Conservation (phyloP, 148 eudicot genomes). For the Camellia japonica region DNA sequence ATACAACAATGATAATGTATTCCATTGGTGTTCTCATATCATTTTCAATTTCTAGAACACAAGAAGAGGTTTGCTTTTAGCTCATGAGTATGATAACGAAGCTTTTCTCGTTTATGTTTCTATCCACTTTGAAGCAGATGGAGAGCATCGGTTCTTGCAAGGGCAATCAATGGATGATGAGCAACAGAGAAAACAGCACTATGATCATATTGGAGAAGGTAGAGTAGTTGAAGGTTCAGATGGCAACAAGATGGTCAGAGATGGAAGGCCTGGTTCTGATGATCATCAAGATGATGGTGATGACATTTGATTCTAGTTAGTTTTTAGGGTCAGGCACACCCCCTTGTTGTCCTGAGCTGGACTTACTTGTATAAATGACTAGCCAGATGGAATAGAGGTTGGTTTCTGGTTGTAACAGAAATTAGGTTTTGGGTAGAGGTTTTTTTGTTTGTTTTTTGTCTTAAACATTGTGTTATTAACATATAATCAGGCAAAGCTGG, state of each 20-base stretch:
- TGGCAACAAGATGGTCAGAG: conserved; percentile 31
- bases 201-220: conserved; percentile 40
- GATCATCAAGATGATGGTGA: conserved; percentile 10
- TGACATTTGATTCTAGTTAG: conserved; percentile 10
- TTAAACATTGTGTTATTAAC: neutral
- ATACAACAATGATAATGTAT: no score
- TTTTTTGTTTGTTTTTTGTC: neutral
- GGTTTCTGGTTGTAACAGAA: neutral
- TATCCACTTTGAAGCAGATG: conserved; percentile 36
- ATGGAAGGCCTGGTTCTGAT: conserved; percentile 29
- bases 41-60: neutral
- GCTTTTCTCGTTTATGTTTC: neutral
- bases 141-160: conserved; percentile 38
- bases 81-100: neutral
- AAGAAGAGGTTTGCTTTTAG: neutral
- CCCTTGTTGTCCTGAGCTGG: neutral
- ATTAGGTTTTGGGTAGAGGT: conserved; percentile 9
- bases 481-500: conserved; percentile 2
- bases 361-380: neutral
- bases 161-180: conserved; percentile 39
- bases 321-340: neutral
- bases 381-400: conserved; percentile 16
- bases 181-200: conserved; percentile 41
- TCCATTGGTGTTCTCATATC: no score
- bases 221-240: conserved; percentile 35